phyloP scores from a whole-genome alignment of 441 rosid genomes.

The Lepidium campestre region DNA sequence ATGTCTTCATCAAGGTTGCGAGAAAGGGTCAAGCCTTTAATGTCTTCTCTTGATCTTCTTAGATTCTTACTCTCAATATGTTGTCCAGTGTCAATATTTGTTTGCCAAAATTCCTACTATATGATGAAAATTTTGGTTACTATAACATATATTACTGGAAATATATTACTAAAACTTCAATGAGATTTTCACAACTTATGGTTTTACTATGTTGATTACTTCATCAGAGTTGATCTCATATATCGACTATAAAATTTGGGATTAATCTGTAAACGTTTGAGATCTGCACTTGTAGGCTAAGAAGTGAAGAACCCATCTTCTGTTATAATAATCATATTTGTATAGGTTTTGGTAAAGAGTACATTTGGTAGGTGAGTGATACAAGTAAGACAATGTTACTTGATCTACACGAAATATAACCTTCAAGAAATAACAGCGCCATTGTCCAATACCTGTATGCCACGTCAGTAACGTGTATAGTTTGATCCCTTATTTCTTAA shows the following conservation, averaged over 20 bases:
- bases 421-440: background rate
- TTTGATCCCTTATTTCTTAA: background rate
- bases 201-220: background rate
- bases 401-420: conserved; percentile 9
- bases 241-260: background rate
- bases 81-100: conserved; percentile 4
- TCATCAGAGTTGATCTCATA: background rate
- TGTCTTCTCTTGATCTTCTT: conserved; percentile 37
- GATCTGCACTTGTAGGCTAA: background rate
- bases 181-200: background rate
- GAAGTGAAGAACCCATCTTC: background rate
- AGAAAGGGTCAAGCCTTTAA: conserved; percentile 39
- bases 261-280: background rate
- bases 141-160: conserved; percentile 1
- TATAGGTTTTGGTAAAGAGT: conserved; percentile 20
- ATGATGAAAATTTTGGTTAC: background rate
- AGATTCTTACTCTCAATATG: background rate
- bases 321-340: background rate
- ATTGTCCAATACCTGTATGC: conserved; percentile 22
- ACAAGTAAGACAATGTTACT: conserved; percentile 5
- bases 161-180: background rate
- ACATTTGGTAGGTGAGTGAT: conserved; percentile 4
- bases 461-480: conserved; percentile 19
- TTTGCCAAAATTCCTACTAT: background rate
- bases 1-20: conserved; percentile 96